Base-by-base conservation (phyloP, 306 rosid genomes). In the Albizia julibrissin region DNA sequence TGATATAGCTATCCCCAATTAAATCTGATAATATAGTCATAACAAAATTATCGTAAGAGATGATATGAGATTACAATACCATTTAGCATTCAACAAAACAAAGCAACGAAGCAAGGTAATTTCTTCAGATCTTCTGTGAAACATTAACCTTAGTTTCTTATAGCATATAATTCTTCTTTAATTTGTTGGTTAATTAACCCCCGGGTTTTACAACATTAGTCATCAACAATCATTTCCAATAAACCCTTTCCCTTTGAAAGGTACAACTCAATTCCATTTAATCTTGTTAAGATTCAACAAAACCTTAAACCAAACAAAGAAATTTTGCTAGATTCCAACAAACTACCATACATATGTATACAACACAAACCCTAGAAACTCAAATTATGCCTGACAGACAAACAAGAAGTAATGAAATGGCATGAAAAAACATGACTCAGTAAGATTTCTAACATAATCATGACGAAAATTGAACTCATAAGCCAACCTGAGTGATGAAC, bases 401-500 rank as follows among this genome's bases (percentile, higher is more conserved):
- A 54, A 70, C 46, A 11, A 10, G 6, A 26, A 19, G 39, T 19
- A 71, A 70, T 43, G 47, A 39, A 40, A 29, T 42, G 74, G 26
- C 49, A 21, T 27, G 46, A 80, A 42, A 58, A 8, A 29, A 31
- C 22, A 79, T 21, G 83, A 40, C 2, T 12, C 43, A 40, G 19
- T 27, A 39, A 56, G 43, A 13, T 21, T 37, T 18, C 62, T 26
- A 80, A 40, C 62, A 70, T 8, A 10, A 59, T 16, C 18, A 33
- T 9, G 72, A 22, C 9, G 3, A 80, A 71, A 21, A 6, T 42
- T 21, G 69, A 64, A 29, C n/a, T 64, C 40, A 62, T 14, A 15
- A 71, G 29, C 72, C 22, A 14, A 80, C 78, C 78, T 59, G 46
- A 80, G 10, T 19, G 62, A 29, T 78, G 64, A 33, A 49, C 75